These are phyloP conservation scores for Spergularia azorica DNA, from an alignment of 179 eudicot species.

Conservation along the genomic window DNA sequence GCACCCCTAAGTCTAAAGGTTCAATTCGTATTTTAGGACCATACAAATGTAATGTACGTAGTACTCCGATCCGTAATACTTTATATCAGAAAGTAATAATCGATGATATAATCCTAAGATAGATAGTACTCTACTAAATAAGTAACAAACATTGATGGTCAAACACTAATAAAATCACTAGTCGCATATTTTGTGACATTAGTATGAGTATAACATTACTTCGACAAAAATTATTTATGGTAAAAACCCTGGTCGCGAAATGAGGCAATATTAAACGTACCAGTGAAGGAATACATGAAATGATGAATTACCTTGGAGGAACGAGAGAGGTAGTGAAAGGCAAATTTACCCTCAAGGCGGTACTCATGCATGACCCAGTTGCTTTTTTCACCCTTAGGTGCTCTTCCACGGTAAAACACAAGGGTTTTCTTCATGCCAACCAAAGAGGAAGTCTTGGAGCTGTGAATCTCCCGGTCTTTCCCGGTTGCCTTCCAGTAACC, in stretches of 20 bases:
- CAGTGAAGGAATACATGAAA: too few species aligned
- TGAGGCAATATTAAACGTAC: too few species aligned
- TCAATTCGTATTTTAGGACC: not conserved
- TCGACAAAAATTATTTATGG: too few species aligned
- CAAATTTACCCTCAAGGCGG: constrained; percentile 89
- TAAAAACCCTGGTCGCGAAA: not conserved
- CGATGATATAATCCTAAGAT: not conserved
- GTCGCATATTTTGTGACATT: too few species aligned
- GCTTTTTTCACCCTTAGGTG: constrained; percentile 89
- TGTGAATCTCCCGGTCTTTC: constrained; percentile 85
- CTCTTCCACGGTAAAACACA: constrained; percentile 89
- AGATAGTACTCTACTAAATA: not conserved
- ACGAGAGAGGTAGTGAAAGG: constrained; percentile 83
- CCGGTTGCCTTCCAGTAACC: constrained; percentile 99
- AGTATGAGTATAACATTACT: too few species aligned
- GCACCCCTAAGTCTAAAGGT: not conserved
- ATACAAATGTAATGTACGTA: not conserved
- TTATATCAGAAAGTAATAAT: too few species aligned
- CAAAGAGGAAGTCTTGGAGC: constrained; percentile 67
- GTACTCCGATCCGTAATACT: not conserved
- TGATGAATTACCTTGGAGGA: constrained; percentile 60
- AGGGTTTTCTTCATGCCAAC: constrained; percentile 99
- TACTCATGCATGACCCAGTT: constrained; percentile 99
- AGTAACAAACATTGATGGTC: too few species aligned
- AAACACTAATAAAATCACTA: too few species aligned